Evolutionary conservation across 2,329 filamentous ascomycete species (phyloP), one percentile per base, ranked within the genome.

Genomic region (Escovopsis sp.): DNA sequence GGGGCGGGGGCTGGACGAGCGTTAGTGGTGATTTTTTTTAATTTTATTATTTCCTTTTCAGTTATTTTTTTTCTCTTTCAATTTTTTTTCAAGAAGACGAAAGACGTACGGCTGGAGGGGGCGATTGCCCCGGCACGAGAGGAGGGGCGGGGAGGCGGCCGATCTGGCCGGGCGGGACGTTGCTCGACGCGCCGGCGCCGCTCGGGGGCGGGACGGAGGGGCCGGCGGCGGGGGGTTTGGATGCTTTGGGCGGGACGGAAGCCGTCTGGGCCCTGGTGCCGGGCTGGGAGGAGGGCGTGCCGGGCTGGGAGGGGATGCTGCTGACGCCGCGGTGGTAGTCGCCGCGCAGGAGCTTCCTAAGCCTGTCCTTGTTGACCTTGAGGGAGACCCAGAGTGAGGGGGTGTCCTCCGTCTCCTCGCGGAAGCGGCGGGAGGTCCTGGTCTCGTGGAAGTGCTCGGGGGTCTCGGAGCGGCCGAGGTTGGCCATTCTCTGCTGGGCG

Each of bases 401-500:
- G 1, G 79, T 72, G 50, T 87, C 82, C 42, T 87, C 81, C 12
- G 81, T 91, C 50, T 89, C 86, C 55, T 95, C 88, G 39, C 85
- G 75, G 47, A 67, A 68, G 40, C 72, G 72, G 43, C 73, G 70
- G 6, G 80, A 80, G 23, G 74, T 77, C 53, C 87, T 70, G 1
- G 82, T 75, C 59, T 94, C 86, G 55, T 80, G 79, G 53, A 79
- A 79, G 51, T 80, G 80, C 33, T 72, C 91, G 3, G 91, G 91
- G 0, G 91, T 96, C 58, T 88, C 85, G 30, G 89, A 95, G 47
- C 91, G 80, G 40, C 80, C 78, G 40, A 85, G 58, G 49, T 85
- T 82, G 33, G 81, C 81, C 77, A 96, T 89, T 43, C 88, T 82
- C 49, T 86, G 85, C 57, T 89, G 84, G 4, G 89, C 89, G 36